Percentiles rank a stretch among this genome's conserved stretches.
phyloP scores from a whole-genome alignment of 805 yeast species.

The Cyberlindnera samutprakarnensis region DNA sequence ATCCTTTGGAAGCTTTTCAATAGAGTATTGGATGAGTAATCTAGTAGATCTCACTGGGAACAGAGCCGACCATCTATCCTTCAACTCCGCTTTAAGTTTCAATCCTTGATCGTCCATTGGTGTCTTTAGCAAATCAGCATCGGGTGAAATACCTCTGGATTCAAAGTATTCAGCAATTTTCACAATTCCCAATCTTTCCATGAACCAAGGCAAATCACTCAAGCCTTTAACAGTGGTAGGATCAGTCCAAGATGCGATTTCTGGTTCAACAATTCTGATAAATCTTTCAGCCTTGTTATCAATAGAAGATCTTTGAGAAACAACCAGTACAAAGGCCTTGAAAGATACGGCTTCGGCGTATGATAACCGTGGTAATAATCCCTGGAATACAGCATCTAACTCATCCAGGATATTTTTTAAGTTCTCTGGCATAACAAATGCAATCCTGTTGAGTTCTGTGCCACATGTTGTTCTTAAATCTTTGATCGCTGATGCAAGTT shows the following conservation, averaged over 20 bases:
- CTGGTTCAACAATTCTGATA: constrained; percentile 87
- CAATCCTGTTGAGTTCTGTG: constrained; percentile 88
- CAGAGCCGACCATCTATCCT: constrained; percentile 87
- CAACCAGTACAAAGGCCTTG: constrained; percentile 84
- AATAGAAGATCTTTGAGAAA: constrained; percentile 77
- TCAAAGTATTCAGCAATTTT: constrained; percentile 88
- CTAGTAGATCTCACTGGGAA: constrained; percentile 96
- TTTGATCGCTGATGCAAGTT: constrained; percentile 69
- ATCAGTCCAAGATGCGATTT: constrained; percentile 86
- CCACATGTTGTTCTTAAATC: constrained; percentile 91
- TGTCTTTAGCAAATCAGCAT: constrained; percentile 66
- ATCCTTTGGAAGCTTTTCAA: constrained; percentile 80
- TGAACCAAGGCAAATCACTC: constrained; percentile 90
- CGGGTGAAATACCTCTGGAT: constrained; percentile 69
- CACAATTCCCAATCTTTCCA: constrained; percentile 95
- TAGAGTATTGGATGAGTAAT: constrained; percentile 89
- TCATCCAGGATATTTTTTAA: constrained; percentile 75
- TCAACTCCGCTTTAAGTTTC: constrained; percentile 63
- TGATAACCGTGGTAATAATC: constrained; percentile 65
- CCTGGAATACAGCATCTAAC: constrained; percentile 72
- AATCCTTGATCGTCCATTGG: constrained; percentile 89
- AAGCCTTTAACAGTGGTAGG: constrained; percentile 86
- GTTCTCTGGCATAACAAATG: constrained; percentile 90
- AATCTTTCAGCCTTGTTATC: constrained; percentile 72
- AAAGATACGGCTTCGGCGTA: constrained; percentile 93